Base-by-base conservation (phyloP, 257 asterid species). In the Anisodus acutangulus region DNA sequence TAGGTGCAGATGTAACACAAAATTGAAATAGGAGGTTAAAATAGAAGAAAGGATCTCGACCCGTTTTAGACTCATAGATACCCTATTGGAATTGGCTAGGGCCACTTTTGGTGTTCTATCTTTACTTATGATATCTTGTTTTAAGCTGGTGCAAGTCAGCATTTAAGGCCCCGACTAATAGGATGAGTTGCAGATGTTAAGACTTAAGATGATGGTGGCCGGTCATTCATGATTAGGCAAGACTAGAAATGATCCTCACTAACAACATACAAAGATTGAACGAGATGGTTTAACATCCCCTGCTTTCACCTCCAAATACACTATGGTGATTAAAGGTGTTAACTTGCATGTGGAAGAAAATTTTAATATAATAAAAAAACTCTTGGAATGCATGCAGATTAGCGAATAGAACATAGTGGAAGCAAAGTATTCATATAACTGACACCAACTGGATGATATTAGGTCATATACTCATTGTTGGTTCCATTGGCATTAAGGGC, bases 301-400 rank as follows among this genome's bases (percentile, higher is more conserved):
- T 0, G 6, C 54, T 45, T 62, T 45, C 76, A 60, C 51, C 59
- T 81, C 55, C 79, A 70, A 64, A 41, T 37, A 4, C 11, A 19
- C 7, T 47, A 49, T 47, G 60, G 19, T 47, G 80, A 74, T 74
- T 74, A 74, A 47, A 74, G 60, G 60, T 72, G 60, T 74, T 49
- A 47, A 51, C 63, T 13, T 8, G 10, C 63, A 51, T 15, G n/a
- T 26, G 41, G 63, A 51, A 45, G 62, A 76, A 19, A 22, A 7
- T 51, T 22, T 51, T 6, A 12, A 15, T 16, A 6, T 17, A 22
- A 9, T 71, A 8, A 1, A 17, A 17, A 4, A 43, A 8, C 79
- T 70, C 16, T 17, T 71, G 79, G 45, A 26, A 51, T 76, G 19
- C 81, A 76, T 76, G 81, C 55, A 45, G 81, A 76, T 51, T 76